Conservation (phyloP, 495 filamentous ascomycete species). For the Mycothermus thermophilus region DNA sequence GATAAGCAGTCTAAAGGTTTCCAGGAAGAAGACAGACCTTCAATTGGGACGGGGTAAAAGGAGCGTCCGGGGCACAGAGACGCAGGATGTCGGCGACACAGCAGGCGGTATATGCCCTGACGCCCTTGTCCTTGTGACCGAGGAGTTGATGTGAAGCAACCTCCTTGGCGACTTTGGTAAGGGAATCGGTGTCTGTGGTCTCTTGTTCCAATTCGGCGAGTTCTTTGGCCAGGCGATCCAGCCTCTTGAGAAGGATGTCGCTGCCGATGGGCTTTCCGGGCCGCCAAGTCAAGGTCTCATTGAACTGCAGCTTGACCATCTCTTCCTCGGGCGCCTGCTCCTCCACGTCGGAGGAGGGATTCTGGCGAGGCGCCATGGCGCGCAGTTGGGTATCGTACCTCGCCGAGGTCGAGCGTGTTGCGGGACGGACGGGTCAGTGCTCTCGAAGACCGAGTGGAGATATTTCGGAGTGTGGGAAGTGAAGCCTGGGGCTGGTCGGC, state of each 20-base stretch:
- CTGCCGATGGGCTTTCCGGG: slow-evolving; percentile 80
- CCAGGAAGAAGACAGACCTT: slow-evolving; percentile 45
- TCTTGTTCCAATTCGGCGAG: slow-evolving; percentile 80
- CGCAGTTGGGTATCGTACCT: no score
- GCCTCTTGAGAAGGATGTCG: slow-evolving; percentile 63
- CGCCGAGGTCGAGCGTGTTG: no score
- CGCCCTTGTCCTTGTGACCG: slow-evolving; percentile 81
- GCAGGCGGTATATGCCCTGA: slow-evolving; percentile 74
- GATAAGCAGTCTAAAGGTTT: not conserved
- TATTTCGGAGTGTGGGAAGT: slow-evolving; percentile 1
- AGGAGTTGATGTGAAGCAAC: slow-evolving; percentile 71
- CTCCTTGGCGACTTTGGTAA: slow-evolving; percentile 76
- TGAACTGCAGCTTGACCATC: slow-evolving; percentile 47
- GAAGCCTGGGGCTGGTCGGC: slow-evolving; percentile 1
- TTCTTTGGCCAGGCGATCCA: slow-evolving; percentile 71
- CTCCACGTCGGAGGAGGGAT: slow-evolving; percentile 17
- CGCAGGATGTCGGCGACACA: slow-evolving; percentile 90
- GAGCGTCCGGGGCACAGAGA: slow-evolving; percentile 89
- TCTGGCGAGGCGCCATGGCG: slow-evolving; percentile 26
- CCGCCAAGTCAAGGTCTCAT: slow-evolving; percentile 81
- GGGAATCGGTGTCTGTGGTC: slow-evolving; percentile 62
- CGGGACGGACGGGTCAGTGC: no score
- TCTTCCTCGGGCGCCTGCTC: slow-evolving; percentile 17
- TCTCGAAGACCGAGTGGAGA: not conserved
- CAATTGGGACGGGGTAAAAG: slow-evolving; percentile 76